A percentile compares a stretch with the other conserved stretches of the same genome.
Conservation (phyloP, 169 alveolate genomes). For the Amoebophrya sp. region DNA sequence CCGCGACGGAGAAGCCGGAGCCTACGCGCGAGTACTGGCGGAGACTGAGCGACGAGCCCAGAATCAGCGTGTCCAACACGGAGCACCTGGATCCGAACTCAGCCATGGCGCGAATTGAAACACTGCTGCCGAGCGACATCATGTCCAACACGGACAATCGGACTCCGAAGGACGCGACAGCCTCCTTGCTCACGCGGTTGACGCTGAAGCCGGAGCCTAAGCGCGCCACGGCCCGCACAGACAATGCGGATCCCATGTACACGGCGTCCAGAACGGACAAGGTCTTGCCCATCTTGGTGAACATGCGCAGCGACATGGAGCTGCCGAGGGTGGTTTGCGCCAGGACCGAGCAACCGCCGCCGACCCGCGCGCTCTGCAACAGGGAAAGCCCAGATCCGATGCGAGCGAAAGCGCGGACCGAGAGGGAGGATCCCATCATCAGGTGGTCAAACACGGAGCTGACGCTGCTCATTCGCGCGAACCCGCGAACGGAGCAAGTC, state of each 20-base stretch:
- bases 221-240: neutral
- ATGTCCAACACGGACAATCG: conserved; percentile 11
- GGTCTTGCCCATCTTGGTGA: neutral
- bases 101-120: neutral
- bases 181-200: neutral
- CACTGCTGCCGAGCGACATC: neutral
- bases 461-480: neutral
- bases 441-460: neutral
- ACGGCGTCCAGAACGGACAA: conserved; percentile 5
- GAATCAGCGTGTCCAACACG: neutral
- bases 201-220: neutral
- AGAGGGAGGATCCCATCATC: neutral
- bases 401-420: neutral
- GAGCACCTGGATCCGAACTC: neutral
- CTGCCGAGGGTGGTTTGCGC: neutral
- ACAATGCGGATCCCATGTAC: neutral
- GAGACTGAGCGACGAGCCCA: neutral
- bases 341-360: neutral
- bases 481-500: neutral
- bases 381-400: conserved; percentile 15
- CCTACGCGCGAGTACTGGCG: conserved; percentile 11
- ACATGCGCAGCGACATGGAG: conserved; percentile 28
- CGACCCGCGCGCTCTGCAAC: neutral
- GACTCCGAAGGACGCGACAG: conserved; percentile 5
- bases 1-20: neutral